These are phyloP conservation scores for Phytophthora meadii DNA, from an alignment of 352 stramenopile genomes.

Conservation along the genomic window DNA sequence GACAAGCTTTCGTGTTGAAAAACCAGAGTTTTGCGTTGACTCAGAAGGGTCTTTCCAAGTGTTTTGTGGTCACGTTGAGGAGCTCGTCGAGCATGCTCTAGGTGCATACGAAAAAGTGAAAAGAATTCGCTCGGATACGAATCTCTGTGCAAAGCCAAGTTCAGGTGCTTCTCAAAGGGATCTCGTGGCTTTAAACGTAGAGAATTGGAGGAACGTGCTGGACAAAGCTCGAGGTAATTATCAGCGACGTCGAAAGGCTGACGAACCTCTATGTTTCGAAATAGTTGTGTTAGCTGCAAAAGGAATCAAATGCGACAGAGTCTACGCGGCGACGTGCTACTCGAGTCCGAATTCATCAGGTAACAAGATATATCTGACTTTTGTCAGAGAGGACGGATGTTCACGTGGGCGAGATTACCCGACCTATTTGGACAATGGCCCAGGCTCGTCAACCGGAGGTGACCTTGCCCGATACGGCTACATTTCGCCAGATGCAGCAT, in stretches of 20 bases:
- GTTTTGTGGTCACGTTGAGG: too few relatives aligned
- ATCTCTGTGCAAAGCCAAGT: too few relatives aligned
- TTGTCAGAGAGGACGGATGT: background rate
- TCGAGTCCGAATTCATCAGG: too few relatives aligned
- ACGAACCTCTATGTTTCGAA: background rate
- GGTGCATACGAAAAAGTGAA: too few relatives aligned
- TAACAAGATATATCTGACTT: constrained; percentile 5
- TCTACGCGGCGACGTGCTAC: too few relatives aligned
- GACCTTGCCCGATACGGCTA: background rate
- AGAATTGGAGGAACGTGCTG: background rate
- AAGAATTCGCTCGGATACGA: too few relatives aligned
- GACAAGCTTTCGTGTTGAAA: background rate
- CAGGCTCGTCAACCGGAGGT: constrained; percentile 2
- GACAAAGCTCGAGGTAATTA: background rate
- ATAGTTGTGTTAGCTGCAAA: background rate
- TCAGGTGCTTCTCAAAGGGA: too few relatives aligned
- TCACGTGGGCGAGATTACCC: constrained; percentile 4
- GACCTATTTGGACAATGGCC: constrained; percentile 7
- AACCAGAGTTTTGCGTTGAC: background rate
- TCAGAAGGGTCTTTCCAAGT: too few relatives aligned
- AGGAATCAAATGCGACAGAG: background rate
- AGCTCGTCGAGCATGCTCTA: too few relatives aligned
- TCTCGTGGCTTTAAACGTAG: background rate
- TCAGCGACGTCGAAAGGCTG: background rate
- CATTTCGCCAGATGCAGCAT: constrained; percentile 3